Evolutionary conservation across 2,329 filamentous ascomycete species (phyloP), one percentile per base, ranked within the genome.

Genomic region (Microsporum ferrugineum): DNA sequence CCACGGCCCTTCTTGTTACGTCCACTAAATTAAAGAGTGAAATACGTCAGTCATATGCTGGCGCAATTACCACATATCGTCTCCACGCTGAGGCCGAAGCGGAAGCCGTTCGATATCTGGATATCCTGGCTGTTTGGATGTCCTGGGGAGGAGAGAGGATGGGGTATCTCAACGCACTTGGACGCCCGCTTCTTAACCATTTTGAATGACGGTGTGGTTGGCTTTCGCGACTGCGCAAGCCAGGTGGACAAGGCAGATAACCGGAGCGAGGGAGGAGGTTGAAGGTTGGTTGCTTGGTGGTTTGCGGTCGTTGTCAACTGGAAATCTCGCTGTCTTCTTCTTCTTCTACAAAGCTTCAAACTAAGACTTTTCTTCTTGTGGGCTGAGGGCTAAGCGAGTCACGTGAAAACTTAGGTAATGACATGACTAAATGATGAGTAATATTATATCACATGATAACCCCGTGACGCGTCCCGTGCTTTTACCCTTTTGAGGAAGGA

Each of bases 1-100:
- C 94, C 94, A 80, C 94, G 90, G 80, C 94, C 92, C 82, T 96
- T 96, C 91, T 96, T 96, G 89, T 97, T 96, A 79, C 92, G 91
- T 80, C 92, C 92, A 84, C 89, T 95, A 78, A 61, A 60, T 55
- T 56, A 53, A 60, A 31, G 60, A 58, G 10, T 59, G 31, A 29
- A 57, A 38, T 14, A 53, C 12, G 49, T 53, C 49, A 53, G 49
- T 53, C 12, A 7, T n/a, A n/a, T n/a, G 12, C 2, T 33, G 6
- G 49, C 49, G 49, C 49, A 53, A n/a, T 10, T 33, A 51, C 12
- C 14, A 33, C 27, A 33, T 3, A 17, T n/a, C 10, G 12, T 38
- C 39, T 57, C 55, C 49, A 53, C 5, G 29, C 49, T n/a, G 29
- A 31, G 23, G 51, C 31, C 29, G 29, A 33, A 56, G 34, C 4